Conservation (phyloP, 768 basidiomycete genomes). For the Lepiota subincarnata region DNA sequence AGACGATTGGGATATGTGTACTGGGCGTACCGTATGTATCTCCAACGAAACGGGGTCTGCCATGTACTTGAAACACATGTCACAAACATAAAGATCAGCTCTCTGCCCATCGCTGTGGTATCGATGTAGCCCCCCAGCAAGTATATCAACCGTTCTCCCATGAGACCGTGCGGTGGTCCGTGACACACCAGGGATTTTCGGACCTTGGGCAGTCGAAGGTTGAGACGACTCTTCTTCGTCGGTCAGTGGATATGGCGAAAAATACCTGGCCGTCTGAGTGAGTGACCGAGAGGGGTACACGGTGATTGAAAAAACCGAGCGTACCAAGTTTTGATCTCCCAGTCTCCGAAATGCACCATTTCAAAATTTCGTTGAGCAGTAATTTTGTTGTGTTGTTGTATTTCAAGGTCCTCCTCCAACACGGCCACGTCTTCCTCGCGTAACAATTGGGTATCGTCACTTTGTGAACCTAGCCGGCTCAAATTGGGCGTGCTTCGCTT, state of each 20-base stretch:
- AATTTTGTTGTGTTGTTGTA: constrained; percentile 63
- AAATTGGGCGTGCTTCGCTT: constrained; percentile 34
- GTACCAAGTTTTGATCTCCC: constrained; percentile 87
- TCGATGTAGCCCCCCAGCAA: constrained; percentile 59
- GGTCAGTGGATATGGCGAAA: constrained; percentile 83
- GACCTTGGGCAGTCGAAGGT: constrained; percentile 15
- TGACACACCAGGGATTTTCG: constrained; percentile 46
- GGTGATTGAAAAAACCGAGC: constrained; percentile 22
- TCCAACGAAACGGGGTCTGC: constrained; percentile 67
- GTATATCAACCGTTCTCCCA: constrained; percentile 69
- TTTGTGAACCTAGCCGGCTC: constrained; percentile 19
- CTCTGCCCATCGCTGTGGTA: constrained; percentile 41
- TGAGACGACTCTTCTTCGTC: constrained; percentile 49
- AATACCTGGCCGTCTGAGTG: constrained; percentile 58
- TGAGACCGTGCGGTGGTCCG: constrained; percentile 55
- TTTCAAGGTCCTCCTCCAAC: constrained; percentile 69
- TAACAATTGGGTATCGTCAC: constrained; percentile 19
- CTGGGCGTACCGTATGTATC: constrained; percentile 45
- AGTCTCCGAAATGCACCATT: constrained; percentile 78
- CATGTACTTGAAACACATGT: constrained; percentile 98
- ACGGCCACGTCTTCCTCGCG: constrained; percentile 32
- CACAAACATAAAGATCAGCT: constrained; percentile 75
- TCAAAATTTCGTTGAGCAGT: constrained; percentile 81
- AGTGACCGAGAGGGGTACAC: background rate
- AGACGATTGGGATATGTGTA: background rate